Evolutionary conservation across 768 basidiomycete genomes (phyloP).

Genomic region (Naganishia antarctica): DNA sequence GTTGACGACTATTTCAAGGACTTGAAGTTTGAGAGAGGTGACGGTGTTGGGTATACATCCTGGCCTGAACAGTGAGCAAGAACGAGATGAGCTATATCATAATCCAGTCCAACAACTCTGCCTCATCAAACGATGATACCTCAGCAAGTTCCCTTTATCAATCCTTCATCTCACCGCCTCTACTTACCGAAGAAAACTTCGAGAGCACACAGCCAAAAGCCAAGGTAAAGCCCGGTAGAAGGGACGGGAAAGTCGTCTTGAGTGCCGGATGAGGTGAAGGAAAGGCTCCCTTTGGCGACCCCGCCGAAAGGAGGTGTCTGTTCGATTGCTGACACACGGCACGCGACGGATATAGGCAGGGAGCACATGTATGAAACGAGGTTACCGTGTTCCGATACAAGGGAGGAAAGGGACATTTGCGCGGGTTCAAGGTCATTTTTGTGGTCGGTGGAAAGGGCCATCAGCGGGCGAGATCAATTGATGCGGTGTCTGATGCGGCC

Average conservation of each 20-base stretch:
- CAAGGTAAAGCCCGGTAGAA: constrained; percentile 5
- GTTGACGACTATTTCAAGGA: too few species aligned
- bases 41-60: too few species aligned
- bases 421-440: too few species aligned
- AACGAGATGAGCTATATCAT: constrained; percentile 1
- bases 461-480: too few species aligned
- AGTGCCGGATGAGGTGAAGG: not conserved
- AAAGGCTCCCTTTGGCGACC: not conserved
- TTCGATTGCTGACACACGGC: not conserved
- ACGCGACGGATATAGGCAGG: not conserved
- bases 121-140: constrained; percentile 3
- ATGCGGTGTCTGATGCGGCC: too few species aligned
- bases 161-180: constrained; percentile 2
- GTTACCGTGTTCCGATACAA: too few species aligned
- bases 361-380: constrained; percentile 15
- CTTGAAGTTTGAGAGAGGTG: too few species aligned
- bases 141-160: constrained; percentile 19
- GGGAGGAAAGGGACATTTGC: too few species aligned
- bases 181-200: not conserved
- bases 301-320: constrained; percentile 20
- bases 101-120: too few species aligned
- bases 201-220: constrained; percentile 6
- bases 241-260: constrained; percentile 22
- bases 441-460: too few species aligned
- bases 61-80: too few species aligned